Percentiles rank a stretch among this genome's conserved stretches.
phyloP scores from a whole-genome alignment of 805 yeast species.

The Yamadazyma paraphyllophila region DNA sequence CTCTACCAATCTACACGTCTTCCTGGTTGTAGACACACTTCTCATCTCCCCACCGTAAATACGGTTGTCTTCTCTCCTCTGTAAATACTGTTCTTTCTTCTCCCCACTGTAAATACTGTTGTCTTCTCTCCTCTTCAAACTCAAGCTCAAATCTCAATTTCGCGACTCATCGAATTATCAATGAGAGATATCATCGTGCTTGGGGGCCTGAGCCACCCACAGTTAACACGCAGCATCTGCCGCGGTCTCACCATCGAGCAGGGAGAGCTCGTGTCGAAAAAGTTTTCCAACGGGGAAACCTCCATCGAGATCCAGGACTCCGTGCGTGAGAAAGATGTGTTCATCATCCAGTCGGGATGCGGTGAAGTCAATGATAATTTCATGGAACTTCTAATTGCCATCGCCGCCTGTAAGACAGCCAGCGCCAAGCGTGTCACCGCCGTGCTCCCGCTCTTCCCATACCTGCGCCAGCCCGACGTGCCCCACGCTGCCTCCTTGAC shows the following conservation, averaged over 20 bases:
- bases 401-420: constrained; percentile 91
- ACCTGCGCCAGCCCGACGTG: constrained; percentile 92
- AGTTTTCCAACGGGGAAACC: constrained; percentile 88
- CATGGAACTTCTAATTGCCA: constrained; percentile 76
- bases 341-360: constrained; percentile 81
- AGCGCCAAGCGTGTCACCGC: constrained; percentile 88
- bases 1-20: no score
- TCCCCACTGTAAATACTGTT: no score
- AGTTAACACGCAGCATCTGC: constrained; percentile 72
- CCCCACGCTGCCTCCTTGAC: constrained; percentile 65
- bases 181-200: constrained; percentile 87
- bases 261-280: constrained; percentile 62
- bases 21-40: no score
- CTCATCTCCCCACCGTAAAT: no score
- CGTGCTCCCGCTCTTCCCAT: constrained; percentile 90
- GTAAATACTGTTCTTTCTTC: no score
- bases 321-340: constrained; percentile 95
- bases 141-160: no score
- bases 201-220: constrained; percentile 89
- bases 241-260: constrained; percentile 69
- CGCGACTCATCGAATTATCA: constrained; percentile 3
- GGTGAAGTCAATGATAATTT: constrained; percentile 87
- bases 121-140: no score
- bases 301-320: constrained; percentile 82
- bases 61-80: no score